Base-by-base conservation (phyloP, 2,329 filamentous ascomycete genomes). In the Aspergillus quadrilineatus region DNA sequence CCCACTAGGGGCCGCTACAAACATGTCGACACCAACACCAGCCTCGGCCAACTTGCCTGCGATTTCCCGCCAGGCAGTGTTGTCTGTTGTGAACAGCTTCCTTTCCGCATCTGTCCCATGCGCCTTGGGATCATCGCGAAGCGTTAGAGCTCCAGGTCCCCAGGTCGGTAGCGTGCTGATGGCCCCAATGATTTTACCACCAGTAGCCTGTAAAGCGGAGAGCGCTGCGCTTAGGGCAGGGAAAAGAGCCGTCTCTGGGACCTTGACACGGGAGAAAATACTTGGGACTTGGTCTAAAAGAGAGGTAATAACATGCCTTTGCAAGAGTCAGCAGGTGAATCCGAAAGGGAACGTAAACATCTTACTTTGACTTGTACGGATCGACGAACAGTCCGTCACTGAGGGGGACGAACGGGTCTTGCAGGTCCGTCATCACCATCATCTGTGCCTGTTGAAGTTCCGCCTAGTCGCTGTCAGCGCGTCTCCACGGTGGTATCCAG, bases 371-470 rank as follows among this genome's bases (percentile, higher is more conserved):
- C 72, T 96, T 90, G 65, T 92, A 87, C 1, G 94, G 92, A 72
- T 99, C 93, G 14, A 97, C 93, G 72, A 97, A 97, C 8, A 99
- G 81, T 14, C 93, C 92, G 56, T 96, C 89, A 61, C 89, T 91
- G 15, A 99, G 80, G 2, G 94, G 92, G 14, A 97, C 86, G 71
- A 99, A 99, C 0, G 94, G 94, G 64, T 99, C 94, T 67, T 97
- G 92, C 48, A 99, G 83, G 70, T 99, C 94, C 3, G 94, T 90
- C 90, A 99, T 96, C 50, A 99, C 92, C 80, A 99, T 85, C 91
- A 99, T 97, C 70, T 99, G 94, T 8, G 94, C 91, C 75, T 92
- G 87, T 54, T 94, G 88, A 42, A 97, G 79, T 41, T 82, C 82
- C 37, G 91, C 76, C 87, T 90, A 72, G 39, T 29, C 37, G 37